Conservation (phyloP, 306 rosid species). For the Pterocarpus santalinus region DNA sequence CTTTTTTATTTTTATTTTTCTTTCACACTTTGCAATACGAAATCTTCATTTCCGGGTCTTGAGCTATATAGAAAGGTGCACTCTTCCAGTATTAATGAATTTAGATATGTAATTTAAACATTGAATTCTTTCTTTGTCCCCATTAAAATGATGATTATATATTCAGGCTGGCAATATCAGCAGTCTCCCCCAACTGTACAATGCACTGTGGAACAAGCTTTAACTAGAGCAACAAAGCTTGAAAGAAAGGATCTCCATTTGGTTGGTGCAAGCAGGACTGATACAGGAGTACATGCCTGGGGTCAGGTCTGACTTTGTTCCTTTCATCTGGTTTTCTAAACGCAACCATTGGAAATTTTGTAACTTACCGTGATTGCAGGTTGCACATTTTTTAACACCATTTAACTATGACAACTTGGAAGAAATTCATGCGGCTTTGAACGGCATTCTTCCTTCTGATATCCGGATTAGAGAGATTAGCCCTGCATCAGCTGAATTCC, state of each 20-base stretch:
- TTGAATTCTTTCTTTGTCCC: constrained; percentile 21
- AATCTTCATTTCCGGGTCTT: constrained; percentile 20
- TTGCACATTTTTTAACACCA: constrained; percentile 90
- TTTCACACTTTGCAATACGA: background rate
- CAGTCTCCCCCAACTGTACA: constrained; percentile 90
- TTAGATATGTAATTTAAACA: constrained; percentile 7
- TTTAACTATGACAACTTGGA: constrained; percentile 80
- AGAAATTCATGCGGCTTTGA: constrained; percentile 73
- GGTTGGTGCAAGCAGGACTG: constrained; percentile 94
- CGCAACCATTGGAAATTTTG: constrained; percentile 25
- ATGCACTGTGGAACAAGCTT: constrained; percentile 74
- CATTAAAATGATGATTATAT: constrained; percentile 32
- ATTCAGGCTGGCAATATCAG: constrained; percentile 96
- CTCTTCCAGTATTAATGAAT: background rate
- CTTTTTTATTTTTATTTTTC: too few species aligned
- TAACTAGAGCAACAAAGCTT: constrained; percentile 74
- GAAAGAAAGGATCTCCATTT: constrained; percentile 78
- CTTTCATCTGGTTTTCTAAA: constrained; percentile 30
- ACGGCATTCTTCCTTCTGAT: constrained; percentile 89
- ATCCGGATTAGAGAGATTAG: constrained; percentile 86
- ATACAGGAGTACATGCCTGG: constrained; percentile 94
- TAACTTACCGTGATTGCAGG: constrained; percentile 66
- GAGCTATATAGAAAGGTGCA: constrained; percentile 32
- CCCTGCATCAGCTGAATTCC: constrained; percentile 84
- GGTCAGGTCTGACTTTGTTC: constrained; percentile 81